phyloP scores from a whole-genome alignment of 1,284 basidiomycete species.

The Cystobasidium slooffiae region DNA sequence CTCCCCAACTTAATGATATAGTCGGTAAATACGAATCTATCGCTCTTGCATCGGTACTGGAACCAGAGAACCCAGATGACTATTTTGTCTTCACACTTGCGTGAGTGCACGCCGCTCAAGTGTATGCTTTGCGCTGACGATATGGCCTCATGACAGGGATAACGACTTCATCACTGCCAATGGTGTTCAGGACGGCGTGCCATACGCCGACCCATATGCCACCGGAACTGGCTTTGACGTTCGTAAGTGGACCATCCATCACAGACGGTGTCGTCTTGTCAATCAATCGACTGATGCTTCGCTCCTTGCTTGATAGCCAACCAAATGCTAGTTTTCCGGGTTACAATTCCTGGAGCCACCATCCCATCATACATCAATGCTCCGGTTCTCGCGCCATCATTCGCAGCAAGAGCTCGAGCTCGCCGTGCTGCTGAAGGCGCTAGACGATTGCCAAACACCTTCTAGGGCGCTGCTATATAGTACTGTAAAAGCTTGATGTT shows the following conservation, averaged over 20 bases:
- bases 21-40: constrained; percentile 54
- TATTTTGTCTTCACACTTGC: constrained; percentile 53
- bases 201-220: constrained; percentile 33
- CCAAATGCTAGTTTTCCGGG: constrained; percentile 39
- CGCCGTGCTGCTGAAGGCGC: constrained; percentile 21
- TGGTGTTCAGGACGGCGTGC: constrained; percentile 48
- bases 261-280: neutral
- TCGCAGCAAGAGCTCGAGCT: constrained; percentile 26
- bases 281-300: neutral
- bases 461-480: neutral
- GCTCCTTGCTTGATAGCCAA: constrained; percentile 6
- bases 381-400: constrained; percentile 18
- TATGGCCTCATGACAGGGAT: constrained; percentile 43
- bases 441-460: constrained; percentile 3
- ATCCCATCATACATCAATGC: constrained; percentile 35
- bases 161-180: constrained; percentile 55
- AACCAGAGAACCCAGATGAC: constrained; percentile 49
- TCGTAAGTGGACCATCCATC: neutral
- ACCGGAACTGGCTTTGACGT: constrained; percentile 31
- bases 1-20: constrained; percentile 50
- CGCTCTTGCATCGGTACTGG: constrained; percentile 51
- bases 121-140: neutral
- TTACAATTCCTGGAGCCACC: constrained; percentile 35
- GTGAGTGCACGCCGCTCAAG: neutral
- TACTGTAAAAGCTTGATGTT: neutral